Conservation (phyloP, 2,329 filamentous ascomycete species). For the Coniochaeta sp. region DNA sequence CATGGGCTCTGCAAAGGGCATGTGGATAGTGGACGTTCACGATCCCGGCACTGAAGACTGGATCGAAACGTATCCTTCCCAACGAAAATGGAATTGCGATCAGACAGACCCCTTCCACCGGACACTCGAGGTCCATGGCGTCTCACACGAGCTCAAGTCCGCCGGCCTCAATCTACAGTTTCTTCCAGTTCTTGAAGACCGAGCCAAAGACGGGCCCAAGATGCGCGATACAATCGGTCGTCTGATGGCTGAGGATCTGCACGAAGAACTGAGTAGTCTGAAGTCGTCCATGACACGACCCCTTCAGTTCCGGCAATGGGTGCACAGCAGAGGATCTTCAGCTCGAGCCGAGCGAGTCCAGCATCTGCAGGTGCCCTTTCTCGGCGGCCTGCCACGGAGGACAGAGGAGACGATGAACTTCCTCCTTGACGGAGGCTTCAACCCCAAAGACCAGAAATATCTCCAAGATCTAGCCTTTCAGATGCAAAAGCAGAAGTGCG, state of each 20-base stretch:
- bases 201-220: slow-evolving; percentile 34
- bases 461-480: slow-evolving; percentile 40
- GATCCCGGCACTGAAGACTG: slow-evolving; percentile 42
- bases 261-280: slow-evolving; percentile 44
- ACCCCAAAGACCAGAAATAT: slow-evolving; percentile 37
- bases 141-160: slow-evolving; percentile 37
- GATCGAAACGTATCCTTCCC: slow-evolving; percentile 62
- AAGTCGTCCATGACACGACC: slow-evolving; percentile 43
- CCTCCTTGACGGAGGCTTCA: slow-evolving; percentile 55
- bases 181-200: slow-evolving; percentile 58
- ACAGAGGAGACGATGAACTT: slow-evolving; percentile 45
- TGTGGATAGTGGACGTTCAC: slow-evolving; percentile 59
- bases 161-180: slow-evolving; percentile 61
- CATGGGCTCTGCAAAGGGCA: slow-evolving; percentile 66
- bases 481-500: slow-evolving; percentile 44
- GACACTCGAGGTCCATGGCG: slow-evolving; percentile 57
- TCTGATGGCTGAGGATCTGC: slow-evolving; percentile 42
- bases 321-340: slow-evolving; percentile 29
- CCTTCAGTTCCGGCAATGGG: slow-evolving; percentile 45
- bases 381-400: slow-evolving; percentile 42
- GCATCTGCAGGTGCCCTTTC: slow-evolving; percentile 31
- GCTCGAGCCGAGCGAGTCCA: slow-evolving; percentile 28
- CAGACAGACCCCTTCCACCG: slow-evolving; percentile 41
- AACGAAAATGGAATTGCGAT: slow-evolving; percentile 59
- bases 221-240: slow-evolving; percentile 43